These are phyloP conservation scores for Musa acuminata DNA, from an alignment of 176 grass and related monocot genomes.

Conservation along the genomic window DNA sequence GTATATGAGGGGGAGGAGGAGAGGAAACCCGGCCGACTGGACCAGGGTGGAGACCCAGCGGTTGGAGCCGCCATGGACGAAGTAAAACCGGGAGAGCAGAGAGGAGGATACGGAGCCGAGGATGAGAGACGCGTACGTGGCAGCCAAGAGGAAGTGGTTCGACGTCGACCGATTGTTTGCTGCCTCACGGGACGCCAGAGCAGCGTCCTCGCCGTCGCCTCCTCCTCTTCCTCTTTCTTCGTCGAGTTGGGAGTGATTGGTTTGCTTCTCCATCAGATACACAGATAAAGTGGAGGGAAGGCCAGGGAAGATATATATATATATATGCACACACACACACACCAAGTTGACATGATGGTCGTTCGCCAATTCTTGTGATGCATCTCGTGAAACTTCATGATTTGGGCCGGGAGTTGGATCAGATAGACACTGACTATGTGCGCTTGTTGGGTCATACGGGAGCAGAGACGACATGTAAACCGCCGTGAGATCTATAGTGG, in stretches of 20 bases:
- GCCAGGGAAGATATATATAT: too few species aligned
- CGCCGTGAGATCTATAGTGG: too few species aligned
- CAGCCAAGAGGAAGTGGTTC: slow-evolving; percentile 29
- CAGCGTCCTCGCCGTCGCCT: not conserved
- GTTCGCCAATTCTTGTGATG: too few species aligned
- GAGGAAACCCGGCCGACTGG: slow-evolving; percentile 76
- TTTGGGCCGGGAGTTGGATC: too few species aligned
- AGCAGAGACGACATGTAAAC: too few species aligned
- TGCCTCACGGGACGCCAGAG: not conserved
- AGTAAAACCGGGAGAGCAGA: slow-evolving; percentile 84
- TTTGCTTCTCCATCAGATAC: too few species aligned
- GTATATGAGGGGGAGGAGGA: slow-evolving; percentile 59
- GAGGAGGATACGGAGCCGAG: slow-evolving; percentile 66
- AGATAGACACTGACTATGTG: too few species aligned
- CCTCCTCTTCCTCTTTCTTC: not conserved
- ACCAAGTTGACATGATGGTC: too few species aligned
- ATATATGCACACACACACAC: too few species aligned
- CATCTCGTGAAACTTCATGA: too few species aligned
- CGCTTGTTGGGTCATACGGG: too few species aligned
- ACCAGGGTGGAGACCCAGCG: slow-evolving; percentile 86
- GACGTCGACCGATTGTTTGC: not conserved
- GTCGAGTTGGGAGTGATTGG: not conserved
- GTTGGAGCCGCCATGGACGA: slow-evolving; percentile 60
- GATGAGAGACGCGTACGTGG: slow-evolving; percentile 61
- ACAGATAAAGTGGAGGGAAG: too few species aligned